phyloP scores from a whole-genome alignment of 106 monocot genomes.

The Dendrobium huoshanense region DNA sequence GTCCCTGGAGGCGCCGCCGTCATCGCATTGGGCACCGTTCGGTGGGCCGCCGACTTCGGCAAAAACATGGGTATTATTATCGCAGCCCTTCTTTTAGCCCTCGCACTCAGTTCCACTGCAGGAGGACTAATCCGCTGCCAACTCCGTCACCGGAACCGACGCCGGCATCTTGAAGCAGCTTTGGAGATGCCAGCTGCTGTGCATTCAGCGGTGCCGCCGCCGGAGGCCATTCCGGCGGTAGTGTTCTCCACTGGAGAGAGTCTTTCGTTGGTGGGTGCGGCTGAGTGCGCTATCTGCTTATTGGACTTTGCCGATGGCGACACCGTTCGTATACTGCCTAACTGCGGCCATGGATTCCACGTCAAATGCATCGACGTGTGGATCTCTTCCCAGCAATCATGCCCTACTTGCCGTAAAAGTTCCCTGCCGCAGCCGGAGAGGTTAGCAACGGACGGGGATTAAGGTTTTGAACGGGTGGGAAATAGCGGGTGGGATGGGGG shows the following conservation, averaged over 20 bases:
- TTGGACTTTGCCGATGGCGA: slow-evolving; percentile 43
- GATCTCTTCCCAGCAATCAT: slow-evolving; percentile 29
- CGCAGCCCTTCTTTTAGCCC: neutral
- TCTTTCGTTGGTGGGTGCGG: neutral
- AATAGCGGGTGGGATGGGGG: too few relatives aligned
- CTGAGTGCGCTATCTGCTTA: slow-evolving; percentile 47
- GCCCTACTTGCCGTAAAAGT: slow-evolving; percentile 34
- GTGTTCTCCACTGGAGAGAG: slow-evolving; percentile 1
- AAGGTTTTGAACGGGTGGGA: too few relatives aligned
- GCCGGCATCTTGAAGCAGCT: neutral
- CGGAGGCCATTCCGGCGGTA: neutral
- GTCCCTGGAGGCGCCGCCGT: neutral
- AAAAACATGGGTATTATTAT: neutral
- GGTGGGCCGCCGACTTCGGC: neutral
- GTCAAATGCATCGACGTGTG: slow-evolving; percentile 36
- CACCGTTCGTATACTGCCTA: slow-evolving; percentile 28
- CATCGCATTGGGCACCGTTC: too few relatives aligned
- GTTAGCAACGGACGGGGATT: neutral
- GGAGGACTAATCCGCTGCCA: neutral
- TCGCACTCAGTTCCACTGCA: neutral
- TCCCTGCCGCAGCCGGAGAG: neutral
- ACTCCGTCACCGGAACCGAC: neutral
- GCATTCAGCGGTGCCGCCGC: neutral
- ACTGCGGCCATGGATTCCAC: slow-evolving; percentile 45
- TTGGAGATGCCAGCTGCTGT: neutral